A percentile compares a stretch with the other conserved stretches of the same genome.
phyloP scores from a whole-genome alignment of 768 basidiomycete species.

The Suillus brevipes region DNA sequence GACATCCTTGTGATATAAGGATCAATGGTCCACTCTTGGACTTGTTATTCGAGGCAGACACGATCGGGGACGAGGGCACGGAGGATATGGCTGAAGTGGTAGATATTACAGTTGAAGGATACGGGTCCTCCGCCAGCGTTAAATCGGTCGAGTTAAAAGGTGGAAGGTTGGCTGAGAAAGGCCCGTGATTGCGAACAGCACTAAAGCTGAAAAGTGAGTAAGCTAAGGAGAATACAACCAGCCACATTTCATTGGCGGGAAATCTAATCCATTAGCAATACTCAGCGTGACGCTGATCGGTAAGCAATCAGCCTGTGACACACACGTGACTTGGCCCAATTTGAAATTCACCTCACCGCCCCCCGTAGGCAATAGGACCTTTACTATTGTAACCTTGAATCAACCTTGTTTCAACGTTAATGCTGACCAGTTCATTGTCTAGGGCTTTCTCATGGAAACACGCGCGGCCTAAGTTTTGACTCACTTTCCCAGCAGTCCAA shows the following conservation, averaged over 20 bases:
- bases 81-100: background rate
- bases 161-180: constrained; percentile 1
- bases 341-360: constrained; percentile 22
- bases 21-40: background rate
- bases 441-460: background rate
- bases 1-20: constrained; percentile 20
- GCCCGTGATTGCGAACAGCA: background rate
- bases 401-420: background rate
- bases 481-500: background rate
- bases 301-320: constrained; percentile 27
- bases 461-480: background rate
- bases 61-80: background rate
- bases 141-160: background rate
- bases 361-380: too few relatives aligned
- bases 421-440: background rate
- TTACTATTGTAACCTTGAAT: background rate
- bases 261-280: constrained; percentile 19
- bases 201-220: constrained; percentile 15
- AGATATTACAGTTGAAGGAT: background rate
- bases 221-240: constrained; percentile 13
- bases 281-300: constrained; percentile 25
- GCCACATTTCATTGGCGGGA: constrained; percentile 9
- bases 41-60: background rate
- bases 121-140: background rate
- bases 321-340: constrained; percentile 16